Conservation (phyloP, 1,284 basidiomycete genomes). For the Phellopilus nigrolimitatus region DNA sequence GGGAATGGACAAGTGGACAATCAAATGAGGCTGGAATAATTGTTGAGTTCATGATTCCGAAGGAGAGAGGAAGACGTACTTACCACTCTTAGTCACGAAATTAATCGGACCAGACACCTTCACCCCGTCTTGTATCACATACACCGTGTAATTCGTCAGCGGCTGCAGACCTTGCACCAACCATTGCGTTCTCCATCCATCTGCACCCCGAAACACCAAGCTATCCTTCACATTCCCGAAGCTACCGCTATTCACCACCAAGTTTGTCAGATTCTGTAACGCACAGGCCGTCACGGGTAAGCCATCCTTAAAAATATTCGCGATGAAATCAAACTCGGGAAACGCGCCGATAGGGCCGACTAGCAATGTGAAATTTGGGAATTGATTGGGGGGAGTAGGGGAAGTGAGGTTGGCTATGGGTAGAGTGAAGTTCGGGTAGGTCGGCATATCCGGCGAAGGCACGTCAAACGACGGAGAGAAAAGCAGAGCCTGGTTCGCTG, state of each 20-base stretch:
- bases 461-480: slow-evolving; percentile 62
- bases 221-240: slow-evolving; percentile 28
- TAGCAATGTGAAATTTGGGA: slow-evolving; percentile 21
- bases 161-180: slow-evolving; percentile 52
- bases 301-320: slow-evolving; percentile 33
- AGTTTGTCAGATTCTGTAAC: slow-evolving; percentile 34
- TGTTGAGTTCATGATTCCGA: neutral
- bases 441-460: slow-evolving; percentile 35
- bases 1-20: slow-evolving; percentile 67
- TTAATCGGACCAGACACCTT: slow-evolving; percentile 59
- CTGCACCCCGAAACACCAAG: slow-evolving; percentile 48
- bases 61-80: slow-evolving; percentile 22
- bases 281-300: slow-evolving; percentile 59
- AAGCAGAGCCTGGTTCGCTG: slow-evolving; percentile 67
- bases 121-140: slow-evolving; percentile 47
- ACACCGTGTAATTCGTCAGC: slow-evolving; percentile 69
- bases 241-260: slow-evolving; percentile 29
- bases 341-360: slow-evolving; percentile 24
- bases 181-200: slow-evolving; percentile 67
- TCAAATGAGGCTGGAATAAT: slow-evolving; percentile 51
- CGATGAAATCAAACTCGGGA: slow-evolving; percentile 13
- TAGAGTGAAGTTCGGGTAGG: slow-evolving; percentile 80
- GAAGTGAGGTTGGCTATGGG: slow-evolving; percentile 50
- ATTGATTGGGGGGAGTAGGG: slow-evolving; percentile 39
- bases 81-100: slow-evolving; percentile 67